These are phyloP conservation scores for Verbena officinalis DNA, from an alignment of 257 asterid genomes.

Conservation along the genomic window DNA sequence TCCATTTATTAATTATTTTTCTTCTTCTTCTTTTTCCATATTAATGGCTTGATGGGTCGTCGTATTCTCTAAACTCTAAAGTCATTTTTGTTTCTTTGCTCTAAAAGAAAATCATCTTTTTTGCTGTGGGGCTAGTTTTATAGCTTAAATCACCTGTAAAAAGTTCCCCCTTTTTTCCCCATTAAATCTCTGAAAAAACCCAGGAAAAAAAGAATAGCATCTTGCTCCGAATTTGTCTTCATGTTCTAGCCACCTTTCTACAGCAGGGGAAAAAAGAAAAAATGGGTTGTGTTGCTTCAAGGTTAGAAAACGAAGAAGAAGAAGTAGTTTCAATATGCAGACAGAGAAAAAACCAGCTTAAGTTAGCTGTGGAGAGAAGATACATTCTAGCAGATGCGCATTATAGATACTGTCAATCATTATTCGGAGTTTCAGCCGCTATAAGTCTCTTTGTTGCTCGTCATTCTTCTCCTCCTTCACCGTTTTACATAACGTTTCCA, in stretches of 20 bases:
- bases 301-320: constrained; percentile 61
- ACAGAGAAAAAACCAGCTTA: constrained; percentile 74
- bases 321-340: constrained; percentile 87
- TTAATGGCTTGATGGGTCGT: constrained; percentile 29
- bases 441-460: constrained; percentile 74
- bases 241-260: constrained; percentile 21
- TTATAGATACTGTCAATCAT: constrained; percentile 72
- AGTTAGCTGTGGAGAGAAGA: constrained; percentile 81
- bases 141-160: constrained; percentile 27
- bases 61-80: constrained; percentile 38
- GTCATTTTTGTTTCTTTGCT: constrained; percentile 31
- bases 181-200: neutral
- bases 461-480: constrained; percentile 68
- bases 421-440: constrained; percentile 85
- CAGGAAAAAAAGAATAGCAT: constrained; percentile 24
- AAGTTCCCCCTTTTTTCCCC: constrained; percentile 10
- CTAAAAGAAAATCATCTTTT: constrained; percentile 26
- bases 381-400: constrained; percentile 84
- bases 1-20: neutral
- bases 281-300: constrained; percentile 93
- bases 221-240: constrained; percentile 42
- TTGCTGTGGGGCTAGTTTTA: constrained; percentile 29
- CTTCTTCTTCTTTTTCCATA: too few relatives aligned
- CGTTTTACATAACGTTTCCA: constrained; percentile 57
- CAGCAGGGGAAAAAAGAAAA: constrained; percentile 4